Evolutionary conservation across 257 asterid genomes (phyloP).

Genomic region (Plantago ovata): DNA sequence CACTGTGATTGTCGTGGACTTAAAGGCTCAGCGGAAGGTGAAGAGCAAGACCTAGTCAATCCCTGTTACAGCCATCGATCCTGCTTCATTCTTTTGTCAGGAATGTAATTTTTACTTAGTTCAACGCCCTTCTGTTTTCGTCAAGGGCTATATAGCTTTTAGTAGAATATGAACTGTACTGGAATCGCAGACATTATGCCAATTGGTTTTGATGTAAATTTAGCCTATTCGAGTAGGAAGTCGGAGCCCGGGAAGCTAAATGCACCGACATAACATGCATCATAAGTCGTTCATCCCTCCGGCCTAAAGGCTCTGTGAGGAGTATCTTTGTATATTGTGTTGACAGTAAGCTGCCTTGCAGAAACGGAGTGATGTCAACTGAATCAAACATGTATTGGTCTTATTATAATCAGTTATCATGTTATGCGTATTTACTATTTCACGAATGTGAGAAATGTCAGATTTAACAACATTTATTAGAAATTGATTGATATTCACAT

Average conservation of each 20-base stretch:
- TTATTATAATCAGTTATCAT: neutral
- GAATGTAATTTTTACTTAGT: slow-evolving; percentile 22
- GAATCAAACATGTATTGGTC: neutral
- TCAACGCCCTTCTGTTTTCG: slow-evolving; percentile 37
- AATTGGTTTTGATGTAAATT: slow-evolving; percentile 22
- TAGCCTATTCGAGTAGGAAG: slow-evolving; percentile 32
- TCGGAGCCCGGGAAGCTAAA: slow-evolving; percentile 7
- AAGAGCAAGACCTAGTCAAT: slow-evolving; percentile 44
- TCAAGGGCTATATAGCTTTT: slow-evolving; percentile 30
- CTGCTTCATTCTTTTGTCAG: slow-evolving; percentile 11
- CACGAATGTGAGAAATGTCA: too few relatives aligned
- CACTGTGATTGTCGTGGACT: slow-evolving; percentile 70
- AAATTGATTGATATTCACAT: too few relatives aligned
- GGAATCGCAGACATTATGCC: slow-evolving; percentile 12
- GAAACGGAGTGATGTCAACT: neutral
- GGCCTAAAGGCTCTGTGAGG: slow-evolving; percentile 34
- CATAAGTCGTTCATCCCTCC: slow-evolving; percentile 17
- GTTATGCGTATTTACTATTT: neutral
- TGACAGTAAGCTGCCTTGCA: slow-evolving; percentile 10
- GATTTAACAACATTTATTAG: too few relatives aligned
- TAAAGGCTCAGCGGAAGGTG: slow-evolving; percentile 70
- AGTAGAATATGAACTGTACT: slow-evolving; percentile 12
- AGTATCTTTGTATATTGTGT: slow-evolving; percentile 15
- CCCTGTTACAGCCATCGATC: slow-evolving; percentile 2
- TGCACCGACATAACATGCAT: neutral